A percentile compares a stretch with the other conserved stretches of the same genome.
Conservation (phyloP, 2,329 filamentous ascomycete genomes). For the Pestalotiopsis sp. region DNA sequence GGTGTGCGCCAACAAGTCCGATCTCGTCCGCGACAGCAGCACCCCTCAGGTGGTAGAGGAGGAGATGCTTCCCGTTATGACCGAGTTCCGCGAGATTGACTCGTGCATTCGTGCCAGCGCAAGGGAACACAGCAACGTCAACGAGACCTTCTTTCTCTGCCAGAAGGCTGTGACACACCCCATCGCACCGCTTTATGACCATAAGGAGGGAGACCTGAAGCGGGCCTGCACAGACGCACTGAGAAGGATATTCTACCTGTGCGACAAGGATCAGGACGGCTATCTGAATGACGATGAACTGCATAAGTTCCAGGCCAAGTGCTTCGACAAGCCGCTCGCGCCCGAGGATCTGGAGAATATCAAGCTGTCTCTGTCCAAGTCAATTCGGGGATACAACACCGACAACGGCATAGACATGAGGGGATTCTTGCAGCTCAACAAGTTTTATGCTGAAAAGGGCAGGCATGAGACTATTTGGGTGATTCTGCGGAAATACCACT, state of each 20-base stretch:
- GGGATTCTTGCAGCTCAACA: constrained; percentile 90
- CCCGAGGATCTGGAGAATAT: constrained; percentile 86
- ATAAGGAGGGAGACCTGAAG: constrained; percentile 88
- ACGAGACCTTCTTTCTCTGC: constrained; percentile 95
- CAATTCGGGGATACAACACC: constrained; percentile 63
- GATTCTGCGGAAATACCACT: constrained; percentile 91
- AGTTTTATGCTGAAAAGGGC: constrained; percentile 95
- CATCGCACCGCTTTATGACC: constrained; percentile 94
- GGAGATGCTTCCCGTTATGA: constrained; percentile 98
- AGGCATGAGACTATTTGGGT: constrained; percentile 99
- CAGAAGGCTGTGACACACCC: constrained; percentile 98
- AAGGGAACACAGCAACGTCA: constrained; percentile 89
- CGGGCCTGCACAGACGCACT: constrained; percentile 86
- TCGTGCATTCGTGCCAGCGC: constrained; percentile 96
- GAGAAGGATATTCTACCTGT: constrained; percentile 91
- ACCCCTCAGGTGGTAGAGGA: constrained; percentile 89
- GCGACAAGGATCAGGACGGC: constrained; percentile 95
- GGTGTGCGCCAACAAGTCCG: constrained; percentile 96
- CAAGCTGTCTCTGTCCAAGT: constrained; percentile 80
- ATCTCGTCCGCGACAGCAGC: constrained; percentile 73
- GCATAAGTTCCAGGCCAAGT: constrained; percentile 85
- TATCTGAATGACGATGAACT: constrained; percentile 90
- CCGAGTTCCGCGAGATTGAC: constrained; percentile 98
- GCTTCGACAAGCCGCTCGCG: constrained; percentile 85
- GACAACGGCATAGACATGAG: constrained; percentile 77